Evolutionary conservation across 2,329 filamentous ascomycete species (phyloP).

Genomic region (Pseudogymnoascus sp.): DNA sequence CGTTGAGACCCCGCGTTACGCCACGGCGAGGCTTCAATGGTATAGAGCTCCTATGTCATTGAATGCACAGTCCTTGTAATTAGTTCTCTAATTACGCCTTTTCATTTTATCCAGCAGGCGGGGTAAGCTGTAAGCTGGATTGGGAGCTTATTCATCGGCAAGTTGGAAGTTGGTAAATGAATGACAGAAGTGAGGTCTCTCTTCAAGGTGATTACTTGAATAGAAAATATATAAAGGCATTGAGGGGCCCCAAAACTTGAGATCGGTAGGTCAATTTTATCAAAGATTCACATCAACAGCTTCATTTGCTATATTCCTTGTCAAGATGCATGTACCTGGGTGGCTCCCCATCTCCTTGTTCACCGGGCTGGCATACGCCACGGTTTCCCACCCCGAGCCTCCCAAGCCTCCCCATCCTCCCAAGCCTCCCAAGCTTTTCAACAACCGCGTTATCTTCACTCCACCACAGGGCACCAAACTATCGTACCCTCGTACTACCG

Average conservation of each 20-base stretch:
- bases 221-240: not conserved
- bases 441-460: not conserved
- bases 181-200: not conserved
- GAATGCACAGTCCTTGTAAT: not conserved
- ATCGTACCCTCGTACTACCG: constrained; percentile 29
- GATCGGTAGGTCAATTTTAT: not conserved
- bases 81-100: not conserved
- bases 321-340: not conserved
- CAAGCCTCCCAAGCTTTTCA: not conserved
- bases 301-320: not conserved
- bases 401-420: not conserved
- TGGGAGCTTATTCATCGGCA: not conserved
- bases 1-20: not conserved
- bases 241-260: not conserved
- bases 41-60: not conserved
- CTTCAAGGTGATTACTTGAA: not conserved
- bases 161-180: not conserved
- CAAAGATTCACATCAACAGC: not conserved
- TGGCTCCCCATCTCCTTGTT: not conserved
- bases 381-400: not conserved
- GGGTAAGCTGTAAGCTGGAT: not conserved
- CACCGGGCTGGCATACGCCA: not conserved
- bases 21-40: not conserved
- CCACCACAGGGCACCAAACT: not conserved
- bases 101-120: not conserved